These are phyloP conservation scores for Drechslerella coelobrocha DNA, from an alignment of 2,329 filamentous ascomycete genomes.

Conservation along the genomic window DNA sequence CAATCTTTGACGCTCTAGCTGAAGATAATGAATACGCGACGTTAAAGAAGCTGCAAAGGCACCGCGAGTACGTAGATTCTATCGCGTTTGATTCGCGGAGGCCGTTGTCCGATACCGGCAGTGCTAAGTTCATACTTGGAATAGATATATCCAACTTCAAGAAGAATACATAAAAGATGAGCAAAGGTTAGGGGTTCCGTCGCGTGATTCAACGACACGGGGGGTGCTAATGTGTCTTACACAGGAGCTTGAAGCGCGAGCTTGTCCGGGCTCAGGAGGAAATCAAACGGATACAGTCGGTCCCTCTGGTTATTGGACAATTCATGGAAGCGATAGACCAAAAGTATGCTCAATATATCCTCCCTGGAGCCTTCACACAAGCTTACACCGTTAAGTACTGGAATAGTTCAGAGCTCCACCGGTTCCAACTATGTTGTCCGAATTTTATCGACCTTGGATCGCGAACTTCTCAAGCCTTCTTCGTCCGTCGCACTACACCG, in stretches of 20 bases:
- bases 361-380: not conserved
- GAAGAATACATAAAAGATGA: slow-evolving; percentile 99
- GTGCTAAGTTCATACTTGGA: slow-evolving; percentile 53
- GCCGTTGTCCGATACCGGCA: not conserved
- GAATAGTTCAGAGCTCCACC: slow-evolving; percentile 97
- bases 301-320: slow-evolving; percentile 95
- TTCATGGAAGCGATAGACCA: slow-evolving; percentile 99
- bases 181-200: slow-evolving; percentile 69
- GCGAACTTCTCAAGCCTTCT: slow-evolving; percentile 95
- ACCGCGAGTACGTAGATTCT: slow-evolving; percentile 78
- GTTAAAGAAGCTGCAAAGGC: slow-evolving; percentile 93
- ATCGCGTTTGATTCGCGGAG: not conserved
- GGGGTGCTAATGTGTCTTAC: slow-evolving; percentile 42
- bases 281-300: slow-evolving; percentile 99
- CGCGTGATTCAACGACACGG: not conserved
- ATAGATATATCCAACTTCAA: slow-evolving; percentile 90
- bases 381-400: slow-evolving; percentile 70
- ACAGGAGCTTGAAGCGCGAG: slow-evolving; percentile 91
- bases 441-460: slow-evolving; percentile 96
- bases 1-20: slow-evolving; percentile 79
- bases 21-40: slow-evolving; percentile 89
- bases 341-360: slow-evolving; percentile 69
- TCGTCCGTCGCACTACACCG: slow-evolving; percentile 97
- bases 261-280: slow-evolving; percentile 97
- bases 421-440: slow-evolving; percentile 99